Base-by-base conservation (phyloP, 805 yeast genomes). In the Saccharomycopsis sp. region DNA sequence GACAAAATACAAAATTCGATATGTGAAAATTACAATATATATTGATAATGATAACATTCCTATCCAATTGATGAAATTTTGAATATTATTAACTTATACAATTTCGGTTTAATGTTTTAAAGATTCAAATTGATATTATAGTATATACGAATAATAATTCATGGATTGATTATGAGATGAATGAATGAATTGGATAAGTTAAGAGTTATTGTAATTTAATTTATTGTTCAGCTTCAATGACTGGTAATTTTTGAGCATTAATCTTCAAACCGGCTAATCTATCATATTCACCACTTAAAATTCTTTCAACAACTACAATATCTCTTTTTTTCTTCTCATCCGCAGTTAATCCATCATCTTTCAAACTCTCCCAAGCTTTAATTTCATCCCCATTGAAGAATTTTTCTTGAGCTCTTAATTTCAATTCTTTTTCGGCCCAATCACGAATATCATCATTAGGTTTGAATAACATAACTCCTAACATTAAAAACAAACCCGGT, bases 361-460 rank as follows among this genome's bases (percentile, higher is more conserved):
- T 56, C 45, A 67, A 59, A 18, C 57, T 51, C 29, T 61, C 66
- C 55, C 73, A 59, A 51, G 74, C 78, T 44, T 66, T 74, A 47
- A 62, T 61, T 40, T 76, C 79, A 53, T 66, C 66, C 34, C 72
- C 74, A 47, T 69, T 70, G 62, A 67, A 69, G 49, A 70, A 72
- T 50, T 74, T 73, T 57, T 80, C 85, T 66, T 75, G 75, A 28
- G 74, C 76, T 67, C 94, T 79, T 58, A 79, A 69, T 53, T 83
- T 67, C 59, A 84, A 72, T 64, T 84, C 94, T 57, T 81, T 74
- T 57, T 74, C 73, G 31, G 94, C 94, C 95, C 95, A 84, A 52
- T 76, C 83, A 45, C 69, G 63, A 40, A 74, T 61, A 47, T 66
- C 67, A 42, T 69, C 70, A 44, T 69, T 71, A 38, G 67, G 62